These are phyloP conservation scores for Linum usitatissimum DNA, from an alignment of 345 rosid species.

Conservation along the genomic window DNA sequence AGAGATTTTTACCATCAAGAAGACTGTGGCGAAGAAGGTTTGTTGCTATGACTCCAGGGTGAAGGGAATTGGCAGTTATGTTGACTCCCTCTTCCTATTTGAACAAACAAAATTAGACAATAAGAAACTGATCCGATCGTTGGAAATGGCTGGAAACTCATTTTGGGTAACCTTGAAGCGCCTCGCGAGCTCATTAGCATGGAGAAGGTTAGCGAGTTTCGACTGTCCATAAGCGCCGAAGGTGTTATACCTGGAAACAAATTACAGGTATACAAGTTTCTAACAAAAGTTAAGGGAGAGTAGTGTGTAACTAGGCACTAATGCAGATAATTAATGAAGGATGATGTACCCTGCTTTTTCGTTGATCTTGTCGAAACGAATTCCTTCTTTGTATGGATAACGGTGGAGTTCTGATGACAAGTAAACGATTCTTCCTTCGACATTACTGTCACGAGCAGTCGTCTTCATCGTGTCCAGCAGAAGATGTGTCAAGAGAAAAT, in stretches of 20 bases:
- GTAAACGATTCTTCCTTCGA: conserved; percentile 1
- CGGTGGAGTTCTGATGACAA: conserved; percentile 30
- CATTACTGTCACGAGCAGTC: too few species aligned
- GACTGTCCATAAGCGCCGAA: conserved; percentile 42
- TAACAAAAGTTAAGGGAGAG: neutral
- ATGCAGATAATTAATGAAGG: too few species aligned
- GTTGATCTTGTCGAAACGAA: conserved; percentile 34
- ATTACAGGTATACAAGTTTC: neutral
- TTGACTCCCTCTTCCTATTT: conserved; percentile 39
- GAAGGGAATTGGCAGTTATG: conserved; percentile 31
- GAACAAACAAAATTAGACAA: neutral
- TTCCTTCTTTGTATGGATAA: conserved; percentile 33
- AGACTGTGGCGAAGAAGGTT: conserved; percentile 34
- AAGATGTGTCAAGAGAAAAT: conserved; percentile 23
- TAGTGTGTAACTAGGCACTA: too few species aligned
- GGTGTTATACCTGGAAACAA: conserved; percentile 32
- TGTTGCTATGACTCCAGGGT: conserved; percentile 59
- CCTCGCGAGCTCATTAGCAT: too few species aligned
- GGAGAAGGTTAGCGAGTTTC: too few species aligned
- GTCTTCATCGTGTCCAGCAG: too few species aligned
- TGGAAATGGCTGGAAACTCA: neutral
- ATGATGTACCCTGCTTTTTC: conserved; percentile 26
- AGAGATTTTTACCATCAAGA: conserved; percentile 27
- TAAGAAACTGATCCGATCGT: too few species aligned
- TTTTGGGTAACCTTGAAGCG: conserved; percentile 27